A percentile compares a stretch with the other conserved stretches of the same genome.
phyloP scores from a whole-genome alignment of 768 basidiomycete genomes.

The Suillus lakei region DNA sequence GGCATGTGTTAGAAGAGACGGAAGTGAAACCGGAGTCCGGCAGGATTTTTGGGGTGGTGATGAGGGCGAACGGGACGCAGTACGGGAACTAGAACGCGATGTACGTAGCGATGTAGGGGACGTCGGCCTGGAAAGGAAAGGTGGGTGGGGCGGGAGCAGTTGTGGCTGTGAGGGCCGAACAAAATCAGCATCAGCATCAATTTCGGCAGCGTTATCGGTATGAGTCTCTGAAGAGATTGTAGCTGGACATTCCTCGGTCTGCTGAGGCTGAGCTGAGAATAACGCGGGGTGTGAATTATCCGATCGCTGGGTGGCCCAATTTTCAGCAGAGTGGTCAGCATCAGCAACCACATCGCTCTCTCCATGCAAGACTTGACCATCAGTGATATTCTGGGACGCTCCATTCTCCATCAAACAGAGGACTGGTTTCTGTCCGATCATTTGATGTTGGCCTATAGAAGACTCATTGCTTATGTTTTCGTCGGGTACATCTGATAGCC shows the following conservation, averaged over 20 bases:
- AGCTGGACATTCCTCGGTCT: neutral
- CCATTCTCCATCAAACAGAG: conserved; percentile 2
- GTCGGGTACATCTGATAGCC: neutral
- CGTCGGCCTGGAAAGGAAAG: conserved; percentile 2
- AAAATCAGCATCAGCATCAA: conserved; percentile 19
- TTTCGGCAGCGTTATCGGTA: neutral
- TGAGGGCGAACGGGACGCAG: conserved; percentile 6
- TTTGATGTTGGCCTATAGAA: neutral
- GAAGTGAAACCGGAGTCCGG: conserved; percentile 42
- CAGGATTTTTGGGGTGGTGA: conserved; percentile 11
- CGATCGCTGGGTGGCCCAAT: neutral
- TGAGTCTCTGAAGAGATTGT: neutral
- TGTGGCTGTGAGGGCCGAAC: neutral
- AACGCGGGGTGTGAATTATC: neutral
- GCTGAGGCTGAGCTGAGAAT: neutral
- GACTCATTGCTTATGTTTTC: neutral
- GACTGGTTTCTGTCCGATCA: neutral
- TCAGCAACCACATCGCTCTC: neutral
- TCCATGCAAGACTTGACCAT: neutral
- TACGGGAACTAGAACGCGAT: conserved; percentile 7
- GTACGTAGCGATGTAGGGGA: neutral
- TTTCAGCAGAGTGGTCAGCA: neutral
- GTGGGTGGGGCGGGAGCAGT: neutral
- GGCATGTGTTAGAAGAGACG: conserved; percentile 56
- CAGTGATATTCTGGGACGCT: neutral